Evolutionary conservation across 495 filamentous ascomycete species (phyloP).

Genomic region (Aspergillus avenaceus): DNA sequence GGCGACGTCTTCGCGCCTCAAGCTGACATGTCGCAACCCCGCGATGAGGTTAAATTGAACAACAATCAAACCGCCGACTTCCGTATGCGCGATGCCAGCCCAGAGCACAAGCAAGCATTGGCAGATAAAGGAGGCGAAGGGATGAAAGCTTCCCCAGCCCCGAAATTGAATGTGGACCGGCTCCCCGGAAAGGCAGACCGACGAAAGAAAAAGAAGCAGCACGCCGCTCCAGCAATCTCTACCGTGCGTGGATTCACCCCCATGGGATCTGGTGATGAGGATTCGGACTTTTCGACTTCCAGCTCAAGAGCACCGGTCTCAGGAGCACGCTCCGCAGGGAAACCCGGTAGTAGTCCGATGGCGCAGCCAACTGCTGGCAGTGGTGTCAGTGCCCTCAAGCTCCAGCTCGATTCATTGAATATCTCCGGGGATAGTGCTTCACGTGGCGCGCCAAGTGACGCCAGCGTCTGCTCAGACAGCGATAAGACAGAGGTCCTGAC

Average conservation of each 20-base stretch:
- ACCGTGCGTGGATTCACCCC: slow-evolving; percentile 84
- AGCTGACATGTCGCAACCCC: slow-evolving; percentile 32
- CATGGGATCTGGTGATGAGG: slow-evolving; percentile 78
- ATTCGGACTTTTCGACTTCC: slow-evolving; percentile 64
- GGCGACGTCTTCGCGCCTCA: slow-evolving; percentile 44
- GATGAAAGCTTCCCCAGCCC: slow-evolving; percentile 18
- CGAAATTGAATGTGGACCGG: slow-evolving; percentile 21
- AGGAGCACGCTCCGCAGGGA: slow-evolving; percentile 20
- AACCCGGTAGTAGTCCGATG: slow-evolving; percentile 46
- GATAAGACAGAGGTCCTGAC: slow-evolving; percentile 55
- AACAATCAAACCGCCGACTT: slow-evolving; percentile 21
- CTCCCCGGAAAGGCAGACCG: slow-evolving; percentile 31
- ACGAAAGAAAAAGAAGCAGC: slow-evolving; percentile 50
- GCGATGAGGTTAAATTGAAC: slow-evolving; percentile 19
- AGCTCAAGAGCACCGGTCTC: slow-evolving; percentile 44
- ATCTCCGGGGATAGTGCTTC: slow-evolving; percentile 39
- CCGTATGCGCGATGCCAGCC: slow-evolving; percentile 29
- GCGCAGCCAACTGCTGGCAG: slow-evolving; percentile 56
- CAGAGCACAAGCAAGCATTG: slow-evolving; percentile 18
- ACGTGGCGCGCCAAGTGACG: slow-evolving; percentile 24
- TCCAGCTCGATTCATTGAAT: slow-evolving; percentile 68
- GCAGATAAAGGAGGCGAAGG: slow-evolving; percentile 10
- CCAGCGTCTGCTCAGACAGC: slow-evolving; percentile 54
- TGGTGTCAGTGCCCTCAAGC: slow-evolving; percentile 74
- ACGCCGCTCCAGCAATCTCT: slow-evolving; percentile 60